Base-by-base conservation (phyloP, 2,329 filamentous ascomycete species). In the Xylaria sp. region DNA sequence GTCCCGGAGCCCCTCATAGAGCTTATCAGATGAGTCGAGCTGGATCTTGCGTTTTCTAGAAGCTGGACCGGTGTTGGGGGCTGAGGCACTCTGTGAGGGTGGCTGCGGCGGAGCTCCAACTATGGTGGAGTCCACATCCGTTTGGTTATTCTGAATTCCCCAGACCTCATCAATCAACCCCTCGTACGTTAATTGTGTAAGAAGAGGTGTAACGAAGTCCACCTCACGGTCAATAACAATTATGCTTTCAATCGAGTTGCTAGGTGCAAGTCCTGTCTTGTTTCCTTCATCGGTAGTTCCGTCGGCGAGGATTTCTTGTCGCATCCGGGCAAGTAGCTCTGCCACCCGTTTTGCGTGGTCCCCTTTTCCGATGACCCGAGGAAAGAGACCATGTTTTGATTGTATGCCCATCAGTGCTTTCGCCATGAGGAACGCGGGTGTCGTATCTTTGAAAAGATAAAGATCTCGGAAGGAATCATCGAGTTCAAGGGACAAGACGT, bases 111-210 rank as follows among this genome's bases (percentile, higher is more conserved):
- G 85, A n/a, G 88, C 87, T 12, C 95, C 95, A 10, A 98, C 90
- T 68, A 98, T 89, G 1, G 94, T 94, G 1, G 93, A 93, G 78
- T 98, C 95, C 25, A 98, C 90, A 78, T 98, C 96, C 44, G 93
- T 91, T 78, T 97, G 94, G 76, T 97, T 98, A 77, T 98, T 92
- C 72, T 93, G 89, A 69, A 99, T 97, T 37, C 92, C 91, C 77
- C 97, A 97, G 18, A 96, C 87, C 79, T 99, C 96, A 77, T 99
- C 97, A 63, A 99, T 91, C 29, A 99, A 85, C 3, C 96, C 96
- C 81, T 99, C 95, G 76, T 99, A 99, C 1, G 96, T 99, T 70
- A 99, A 84, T 79, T 99, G 96, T 0, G 95, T 98, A 63, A 99
- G 90, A 18, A 99, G 86, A 0, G 92, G 91, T 0, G 96, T 98